A percentile compares a stretch with the other conserved stretches of the same genome.
Conservation (phyloP, 805 yeast species). For the Scheffersomyces ergatensis region DNA sequence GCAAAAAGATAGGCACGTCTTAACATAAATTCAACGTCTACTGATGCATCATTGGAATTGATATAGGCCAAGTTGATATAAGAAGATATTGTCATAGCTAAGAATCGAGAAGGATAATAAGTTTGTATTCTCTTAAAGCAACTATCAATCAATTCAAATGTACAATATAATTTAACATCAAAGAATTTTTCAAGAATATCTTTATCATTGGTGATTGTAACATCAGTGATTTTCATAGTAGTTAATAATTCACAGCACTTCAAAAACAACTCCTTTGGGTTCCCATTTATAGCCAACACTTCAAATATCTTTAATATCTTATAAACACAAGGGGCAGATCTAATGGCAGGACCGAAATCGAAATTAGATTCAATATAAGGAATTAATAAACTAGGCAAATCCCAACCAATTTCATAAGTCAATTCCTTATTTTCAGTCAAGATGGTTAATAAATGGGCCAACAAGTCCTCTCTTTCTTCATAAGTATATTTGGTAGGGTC, state of each 20-base stretch:
- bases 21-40: slow-evolving; percentile 36
- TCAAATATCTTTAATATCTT: slow-evolving; percentile 52
- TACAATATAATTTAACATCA: slow-evolving; percentile 59
- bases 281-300: slow-evolving; percentile 64
- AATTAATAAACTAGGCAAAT: slow-evolving; percentile 69
- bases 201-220: slow-evolving; percentile 7
- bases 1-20: slow-evolving; percentile 65
- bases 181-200: slow-evolving; percentile 28
- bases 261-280: slow-evolving; percentile 76
- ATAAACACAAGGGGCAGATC: slow-evolving; percentile 39
- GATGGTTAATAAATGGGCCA: slow-evolving; percentile 43
- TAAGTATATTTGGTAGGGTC: slow-evolving; percentile 45
- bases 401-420: slow-evolving; percentile 82
- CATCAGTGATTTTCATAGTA: slow-evolving; percentile 24
- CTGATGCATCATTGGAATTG: slow-evolving; percentile 6
- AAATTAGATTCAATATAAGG: slow-evolving; percentile 46
- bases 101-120: slow-evolving; percentile 73
- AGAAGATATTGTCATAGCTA: slow-evolving; percentile 65
- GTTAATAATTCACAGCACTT: slow-evolving; percentile 65
- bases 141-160: slow-evolving; percentile 62
- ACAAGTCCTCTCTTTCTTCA: slow-evolving; percentile 50
- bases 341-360: slow-evolving; percentile 22
- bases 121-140: slow-evolving; percentile 64
- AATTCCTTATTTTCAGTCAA: slow-evolving; percentile 47
- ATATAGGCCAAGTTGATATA: slow-evolving; percentile 42